A percentile compares a stretch with the other conserved stretches of the same genome.
These are phyloP conservation scores for Vaccinium myrtillus DNA, from an alignment of 148 eudicot species.

Conservation along the genomic window DNA sequence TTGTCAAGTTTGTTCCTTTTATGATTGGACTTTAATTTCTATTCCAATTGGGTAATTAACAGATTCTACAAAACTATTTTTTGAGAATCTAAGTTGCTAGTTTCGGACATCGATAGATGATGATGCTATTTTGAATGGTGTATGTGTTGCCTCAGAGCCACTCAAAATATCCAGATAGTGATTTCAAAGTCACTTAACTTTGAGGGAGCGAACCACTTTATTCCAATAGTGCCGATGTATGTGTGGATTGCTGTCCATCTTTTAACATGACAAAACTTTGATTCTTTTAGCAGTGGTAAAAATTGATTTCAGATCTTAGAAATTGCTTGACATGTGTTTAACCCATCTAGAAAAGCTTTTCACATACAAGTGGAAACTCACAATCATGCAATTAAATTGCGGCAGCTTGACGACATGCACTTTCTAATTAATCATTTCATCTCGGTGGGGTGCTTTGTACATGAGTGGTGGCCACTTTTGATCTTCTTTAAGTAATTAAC, in stretches of 20 bases:
- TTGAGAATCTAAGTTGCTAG: neutral
- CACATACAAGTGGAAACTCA: neutral
- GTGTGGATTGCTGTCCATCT: neutral
- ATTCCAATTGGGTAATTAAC: neutral
- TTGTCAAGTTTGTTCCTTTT: neutral
- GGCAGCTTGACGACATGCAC: neutral
- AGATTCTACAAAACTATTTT: neutral
- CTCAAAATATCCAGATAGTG: neutral
- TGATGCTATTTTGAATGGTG: neutral
- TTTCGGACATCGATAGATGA: neutral
- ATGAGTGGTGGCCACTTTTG: neutral
- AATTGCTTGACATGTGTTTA: neutral
- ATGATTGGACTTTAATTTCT: neutral
- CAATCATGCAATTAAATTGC: neutral
- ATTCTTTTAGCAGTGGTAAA: neutral
- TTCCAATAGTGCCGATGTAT: neutral
- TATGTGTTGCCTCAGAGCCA: slow-evolving; percentile 3
- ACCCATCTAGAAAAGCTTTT: neutral
- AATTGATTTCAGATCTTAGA: neutral
- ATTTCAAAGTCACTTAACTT: neutral
- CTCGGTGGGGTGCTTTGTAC: neutral
- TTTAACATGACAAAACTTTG: neutral
- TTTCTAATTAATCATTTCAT: neutral
- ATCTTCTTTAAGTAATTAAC: neutral
- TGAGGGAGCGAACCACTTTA: neutral